phyloP scores from a whole-genome alignment of 345 rosid species.

The Eucalyptus cladocalyx region DNA sequence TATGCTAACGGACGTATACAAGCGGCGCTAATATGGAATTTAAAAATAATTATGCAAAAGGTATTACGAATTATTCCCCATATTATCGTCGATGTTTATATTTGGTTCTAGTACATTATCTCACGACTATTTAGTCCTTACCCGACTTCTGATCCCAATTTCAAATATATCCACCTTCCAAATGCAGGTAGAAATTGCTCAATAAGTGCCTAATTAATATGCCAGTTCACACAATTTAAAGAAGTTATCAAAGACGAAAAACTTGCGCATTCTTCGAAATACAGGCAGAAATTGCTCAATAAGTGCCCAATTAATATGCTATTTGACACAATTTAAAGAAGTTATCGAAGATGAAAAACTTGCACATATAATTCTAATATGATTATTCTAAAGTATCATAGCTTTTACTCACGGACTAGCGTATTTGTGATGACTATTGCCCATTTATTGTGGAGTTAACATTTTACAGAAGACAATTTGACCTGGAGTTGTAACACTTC shows the following conservation, averaged over 20 bases:
- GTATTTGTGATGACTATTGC: too few species aligned
- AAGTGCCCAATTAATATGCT: too few species aligned
- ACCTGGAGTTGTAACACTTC: neutral
- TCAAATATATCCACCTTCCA: too few species aligned
- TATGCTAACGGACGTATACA: neutral
- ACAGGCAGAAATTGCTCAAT: too few species aligned
- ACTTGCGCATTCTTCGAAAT: too few species aligned
- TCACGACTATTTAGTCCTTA: neutral
- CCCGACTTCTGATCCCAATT: too few species aligned
- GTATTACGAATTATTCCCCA: neutral
- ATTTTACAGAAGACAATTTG: neutral
- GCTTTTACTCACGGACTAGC: too few species aligned
- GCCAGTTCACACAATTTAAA: neutral
- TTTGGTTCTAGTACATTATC: neutral
- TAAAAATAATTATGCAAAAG: neutral
- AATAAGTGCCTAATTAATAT: neutral
- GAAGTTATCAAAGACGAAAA: neutral
- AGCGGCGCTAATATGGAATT: neutral
- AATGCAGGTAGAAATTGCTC: too few species aligned
- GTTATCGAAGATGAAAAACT: neutral
- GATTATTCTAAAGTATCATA: too few species aligned
- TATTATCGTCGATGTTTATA: too few species aligned
- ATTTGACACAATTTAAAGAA: too few species aligned
- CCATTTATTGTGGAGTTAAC: neutral
- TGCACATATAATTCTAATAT: accelerated